phyloP scores from a whole-genome alignment of 306 rosid genomes.

The Pterocarpus santalinus region DNA sequence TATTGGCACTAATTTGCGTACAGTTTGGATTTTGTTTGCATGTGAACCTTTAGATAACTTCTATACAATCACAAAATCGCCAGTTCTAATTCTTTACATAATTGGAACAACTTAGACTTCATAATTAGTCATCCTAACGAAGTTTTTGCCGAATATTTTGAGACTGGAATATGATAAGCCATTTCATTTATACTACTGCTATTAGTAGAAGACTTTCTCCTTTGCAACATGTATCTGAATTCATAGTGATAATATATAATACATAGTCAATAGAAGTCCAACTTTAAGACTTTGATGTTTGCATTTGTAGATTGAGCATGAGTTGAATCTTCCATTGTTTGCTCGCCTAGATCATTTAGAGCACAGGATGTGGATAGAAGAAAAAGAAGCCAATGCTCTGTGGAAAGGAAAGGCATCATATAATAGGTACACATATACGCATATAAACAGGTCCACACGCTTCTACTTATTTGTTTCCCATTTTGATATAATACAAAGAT shows the following conservation, averaged over 20 bases:
- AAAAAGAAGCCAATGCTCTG: conserved; percentile 43
- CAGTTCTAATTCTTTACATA: too few relatives aligned
- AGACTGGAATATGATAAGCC: too few relatives aligned
- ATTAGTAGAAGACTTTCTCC: neutral
- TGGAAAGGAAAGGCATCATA: conserved; percentile 59
- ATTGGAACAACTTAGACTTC: too few relatives aligned
- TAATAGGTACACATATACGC: conserved; percentile 40
- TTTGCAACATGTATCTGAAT: neutral
- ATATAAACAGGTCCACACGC: neutral
- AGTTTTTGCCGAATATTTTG: too few relatives aligned
- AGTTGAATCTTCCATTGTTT: conserved; percentile 61
- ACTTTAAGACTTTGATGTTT: neutral
- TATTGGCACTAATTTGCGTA: too few relatives aligned
- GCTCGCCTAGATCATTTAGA: conserved; percentile 73
- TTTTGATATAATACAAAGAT: neutral
- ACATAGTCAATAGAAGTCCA: neutral
- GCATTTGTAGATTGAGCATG: conserved; percentile 56
- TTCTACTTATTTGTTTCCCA: neutral
- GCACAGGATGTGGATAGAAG: conserved; percentile 66
- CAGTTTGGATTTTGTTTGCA: too few relatives aligned
- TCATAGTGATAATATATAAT: neutral
- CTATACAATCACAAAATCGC: too few relatives aligned
- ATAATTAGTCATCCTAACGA: too few relatives aligned
- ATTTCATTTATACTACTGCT: too few relatives aligned
- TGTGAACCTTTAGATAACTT: too few relatives aligned